A percentile compares a stretch with the other conserved stretches of the same genome.
These are phyloP conservation scores for Purshia tridentata DNA, from an alignment of 306 rosid genomes.

Conservation along the genomic window DNA sequence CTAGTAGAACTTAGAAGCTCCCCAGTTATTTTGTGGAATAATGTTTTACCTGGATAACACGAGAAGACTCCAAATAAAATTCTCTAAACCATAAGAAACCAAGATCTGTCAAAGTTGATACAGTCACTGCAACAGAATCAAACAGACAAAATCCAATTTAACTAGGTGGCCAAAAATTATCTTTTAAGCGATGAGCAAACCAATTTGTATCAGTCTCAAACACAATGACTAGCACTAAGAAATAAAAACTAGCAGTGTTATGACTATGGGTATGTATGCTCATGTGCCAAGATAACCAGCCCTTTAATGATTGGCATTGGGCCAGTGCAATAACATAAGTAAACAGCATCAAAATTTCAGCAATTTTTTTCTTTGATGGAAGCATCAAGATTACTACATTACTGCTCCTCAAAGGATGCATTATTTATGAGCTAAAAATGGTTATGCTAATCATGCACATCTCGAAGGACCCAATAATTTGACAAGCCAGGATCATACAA, in stretches of 20 bases:
- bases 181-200: not conserved
- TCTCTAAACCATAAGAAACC: slow-evolving; percentile 99
- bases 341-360: not conserved
- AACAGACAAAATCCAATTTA: not conserved
- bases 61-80: slow-evolving; percentile 92
- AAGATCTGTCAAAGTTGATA: slow-evolving; percentile 83
- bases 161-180: not conserved
- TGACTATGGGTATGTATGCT: not conserved
- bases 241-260: not conserved
- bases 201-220: not conserved
- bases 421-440: not conserved
- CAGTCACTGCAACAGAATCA: slow-evolving; percentile 64
- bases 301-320: not conserved
- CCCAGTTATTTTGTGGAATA: not conserved
- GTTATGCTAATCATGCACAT: not conserved
- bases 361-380: not conserved
- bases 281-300: not conserved
- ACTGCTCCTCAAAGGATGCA: slow-evolving; percentile 2
- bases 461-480: not conserved
- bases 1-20: not conserved
- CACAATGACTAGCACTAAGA: not conserved
- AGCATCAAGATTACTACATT: not conserved
- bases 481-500: not conserved
- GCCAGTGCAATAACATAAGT: not conserved
- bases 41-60: slow-evolving; percentile 88